phyloP scores from a whole-genome alignment of 202 grass and related monocot species.

The Digitaria exilis region DNA sequence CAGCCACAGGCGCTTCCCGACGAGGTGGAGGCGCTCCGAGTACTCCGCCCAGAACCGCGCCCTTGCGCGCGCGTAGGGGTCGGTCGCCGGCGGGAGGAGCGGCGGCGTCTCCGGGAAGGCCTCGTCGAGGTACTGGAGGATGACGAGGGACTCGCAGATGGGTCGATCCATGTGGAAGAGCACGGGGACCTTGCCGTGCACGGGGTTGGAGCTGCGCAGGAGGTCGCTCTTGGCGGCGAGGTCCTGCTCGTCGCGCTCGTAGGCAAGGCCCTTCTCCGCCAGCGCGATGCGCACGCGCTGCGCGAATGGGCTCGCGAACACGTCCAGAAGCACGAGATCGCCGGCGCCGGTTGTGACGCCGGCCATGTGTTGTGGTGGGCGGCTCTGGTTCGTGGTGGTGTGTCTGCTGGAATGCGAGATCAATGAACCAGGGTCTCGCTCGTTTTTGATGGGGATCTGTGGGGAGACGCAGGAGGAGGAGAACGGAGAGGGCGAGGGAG shows the following conservation, averaged over 20 bases:
- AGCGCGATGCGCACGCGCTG: constrained; percentile 55
- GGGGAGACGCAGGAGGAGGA: not conserved
- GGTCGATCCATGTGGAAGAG: constrained; percentile 54
- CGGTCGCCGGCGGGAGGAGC: constrained; percentile 18
- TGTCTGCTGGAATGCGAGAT: no score
- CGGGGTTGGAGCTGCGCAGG: constrained; percentile 46
- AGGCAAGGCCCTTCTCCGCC: constrained; percentile 53
- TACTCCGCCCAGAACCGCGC: constrained; percentile 63
- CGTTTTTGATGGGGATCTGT: not conserved
- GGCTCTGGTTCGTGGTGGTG: not conserved
- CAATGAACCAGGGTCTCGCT: not conserved
- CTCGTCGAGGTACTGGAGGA: constrained; percentile 64
- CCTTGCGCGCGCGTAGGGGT: constrained; percentile 46
- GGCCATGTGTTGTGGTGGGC: not conserved
- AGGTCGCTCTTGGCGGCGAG: constrained; percentile 48
- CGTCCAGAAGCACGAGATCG: constrained; percentile 40
- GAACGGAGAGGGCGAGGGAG: constrained; percentile 2
- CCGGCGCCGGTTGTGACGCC: not conserved
- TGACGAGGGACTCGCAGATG: constrained; percentile 64
- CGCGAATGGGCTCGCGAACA: constrained; percentile 50
- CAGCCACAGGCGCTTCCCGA: constrained; percentile 56
- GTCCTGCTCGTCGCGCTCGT: constrained; percentile 58
- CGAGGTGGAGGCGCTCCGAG: constrained; percentile 43
- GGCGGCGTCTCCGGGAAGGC: constrained; percentile 27
- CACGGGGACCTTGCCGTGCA: constrained; percentile 50